Base-by-base conservation (phyloP, 345 rosid species). In the Hevea brasiliensis region DNA sequence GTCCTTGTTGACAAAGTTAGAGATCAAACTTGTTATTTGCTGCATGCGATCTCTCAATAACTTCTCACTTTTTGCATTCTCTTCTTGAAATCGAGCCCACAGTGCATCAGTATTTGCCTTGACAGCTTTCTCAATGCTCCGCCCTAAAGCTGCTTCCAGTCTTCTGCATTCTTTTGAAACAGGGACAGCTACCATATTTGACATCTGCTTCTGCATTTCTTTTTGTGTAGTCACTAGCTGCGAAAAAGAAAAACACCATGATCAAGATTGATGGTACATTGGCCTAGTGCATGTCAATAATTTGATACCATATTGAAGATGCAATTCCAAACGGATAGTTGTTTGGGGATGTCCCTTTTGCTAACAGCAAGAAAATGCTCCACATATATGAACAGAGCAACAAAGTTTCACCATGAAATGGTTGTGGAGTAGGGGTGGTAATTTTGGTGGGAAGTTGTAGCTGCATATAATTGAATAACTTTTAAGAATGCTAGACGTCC, bases 1-100 rank as follows among this genome's bases (percentile, higher is more conserved):
- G 70, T 90, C 98, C 84, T 88, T 90, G 80, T 84, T 89, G 56
- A 88, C 68, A 66, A 88, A 81, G 75, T 83, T 89, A 7, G 82
- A 79, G 40, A 84, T 75, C 74, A 88, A 78, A 77, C 71, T 87
- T 44, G 84, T 79, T 61, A 90, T 81, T 70, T 93, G 92, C 70
- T 89, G 96, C 21, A 79, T 70, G 29, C 86, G 83, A 57, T 91
- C 92, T 72, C 78, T 85, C 64, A 74, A 67, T 64, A 84, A 76
- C 79, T 87, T 93, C 82, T 90, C 97, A 78, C 80, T 86, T 81
- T 87, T 89, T 41, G 71, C 82, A 71, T 65, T 84, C 74, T 89
- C 97, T 81, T 91, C 96, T 73, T 87, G 96, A 73, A 93, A 79
- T 23, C 84, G 97, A 72, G 92, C 90, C 94, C 92, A 91, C 55